These are phyloP conservation scores for Ceratobasidium sp. DNA, from an alignment of 1,284 basidiomycete species.

Conservation along the genomic window DNA sequence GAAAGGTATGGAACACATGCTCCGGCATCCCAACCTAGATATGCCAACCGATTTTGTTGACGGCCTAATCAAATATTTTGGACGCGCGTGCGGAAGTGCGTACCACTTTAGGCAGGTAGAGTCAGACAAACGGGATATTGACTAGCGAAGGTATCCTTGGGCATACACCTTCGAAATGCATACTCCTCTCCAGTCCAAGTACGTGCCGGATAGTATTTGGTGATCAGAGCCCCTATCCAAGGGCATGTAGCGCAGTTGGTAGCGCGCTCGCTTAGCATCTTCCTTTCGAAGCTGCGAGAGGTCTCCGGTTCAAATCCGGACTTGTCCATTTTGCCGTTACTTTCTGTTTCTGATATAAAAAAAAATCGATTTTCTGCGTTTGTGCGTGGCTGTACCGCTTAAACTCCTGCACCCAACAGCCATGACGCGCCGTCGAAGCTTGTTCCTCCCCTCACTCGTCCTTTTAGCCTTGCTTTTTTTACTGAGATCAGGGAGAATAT, in stretches of 20 bases:
- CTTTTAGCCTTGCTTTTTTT: neutral
- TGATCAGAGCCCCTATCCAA: neutral
- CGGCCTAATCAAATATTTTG: constrained; percentile 31
- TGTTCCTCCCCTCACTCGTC: constrained; percentile 8
- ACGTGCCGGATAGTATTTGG: too few species aligned
- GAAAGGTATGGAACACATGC: constrained; percentile 25
- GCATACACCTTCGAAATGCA: too few species aligned
- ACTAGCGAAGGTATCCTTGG: too few species aligned
- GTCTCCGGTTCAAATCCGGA: constrained; percentile 16
- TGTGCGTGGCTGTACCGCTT: neutral
- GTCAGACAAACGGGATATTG: constrained; percentile 6
- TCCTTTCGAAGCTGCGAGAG: constrained; percentile 5
- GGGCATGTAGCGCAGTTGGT: constrained; percentile 30
- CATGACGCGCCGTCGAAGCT: neutral
- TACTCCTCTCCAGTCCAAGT: too few species aligned
- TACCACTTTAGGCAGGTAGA: constrained; percentile 37
- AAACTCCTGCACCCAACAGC: neutral
- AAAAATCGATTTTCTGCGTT: neutral
- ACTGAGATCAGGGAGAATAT: neutral
- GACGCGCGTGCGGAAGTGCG: constrained; percentile 36
- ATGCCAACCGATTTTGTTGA: constrained; percentile 35
- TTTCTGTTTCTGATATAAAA: neutral
- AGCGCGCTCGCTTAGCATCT: constrained; percentile 28
- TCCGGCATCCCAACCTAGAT: constrained; percentile 32
- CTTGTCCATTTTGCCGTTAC: neutral